A percentile compares a stretch with the other conserved stretches of the same genome.
Evolutionary conservation across 371 early-diverging fungal genomes (phyloP).

Genomic region (Mucor circinelloides): DNA sequence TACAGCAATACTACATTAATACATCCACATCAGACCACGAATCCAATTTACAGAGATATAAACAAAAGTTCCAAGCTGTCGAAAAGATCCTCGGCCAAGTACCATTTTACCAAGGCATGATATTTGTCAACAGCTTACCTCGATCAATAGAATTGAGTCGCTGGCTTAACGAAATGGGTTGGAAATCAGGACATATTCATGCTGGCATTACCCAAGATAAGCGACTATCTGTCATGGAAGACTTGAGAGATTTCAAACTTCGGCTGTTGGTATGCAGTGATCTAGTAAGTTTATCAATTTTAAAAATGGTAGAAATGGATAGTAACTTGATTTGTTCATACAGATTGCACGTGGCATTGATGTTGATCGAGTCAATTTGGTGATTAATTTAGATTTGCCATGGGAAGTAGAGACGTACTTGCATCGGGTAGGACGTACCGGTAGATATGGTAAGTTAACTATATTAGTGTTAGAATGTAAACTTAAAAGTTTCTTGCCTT

Average conservation of each 20-base stretch:
- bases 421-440: constrained; percentile 99
- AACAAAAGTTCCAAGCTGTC: constrained; percentile 55
- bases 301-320: not conserved
- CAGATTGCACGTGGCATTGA: constrained; percentile 97
- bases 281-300: constrained; percentile 45
- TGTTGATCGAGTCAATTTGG: constrained; percentile 95
- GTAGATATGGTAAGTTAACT: constrained; percentile 85
- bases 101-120: constrained; percentile 68
- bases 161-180: constrained; percentile 61
- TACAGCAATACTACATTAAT: constrained; percentile 57
- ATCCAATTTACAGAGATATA: constrained; percentile 34
- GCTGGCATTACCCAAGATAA: constrained; percentile 58
- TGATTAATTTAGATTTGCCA: constrained; percentile 98
- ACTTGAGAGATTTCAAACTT: constrained; percentile 66
- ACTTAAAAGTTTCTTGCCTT: not conserved
- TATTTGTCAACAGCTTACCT: constrained; percentile 63
- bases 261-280: constrained; percentile 82
- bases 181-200: constrained; percentile 59
- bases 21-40: constrained; percentile 15
- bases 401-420: constrained; percentile 92
- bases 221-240: constrained; percentile 64
- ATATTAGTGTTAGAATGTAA: not conserved
- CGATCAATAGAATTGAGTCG: constrained; percentile 55
- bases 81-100: constrained; percentile 53
- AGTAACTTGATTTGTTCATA: not conserved